Evolutionary conservation across 2,329 filamentous ascomycete species (phyloP), one percentile per base, ranked within the genome.

Genomic region (Colletotrichum costaricense): DNA sequence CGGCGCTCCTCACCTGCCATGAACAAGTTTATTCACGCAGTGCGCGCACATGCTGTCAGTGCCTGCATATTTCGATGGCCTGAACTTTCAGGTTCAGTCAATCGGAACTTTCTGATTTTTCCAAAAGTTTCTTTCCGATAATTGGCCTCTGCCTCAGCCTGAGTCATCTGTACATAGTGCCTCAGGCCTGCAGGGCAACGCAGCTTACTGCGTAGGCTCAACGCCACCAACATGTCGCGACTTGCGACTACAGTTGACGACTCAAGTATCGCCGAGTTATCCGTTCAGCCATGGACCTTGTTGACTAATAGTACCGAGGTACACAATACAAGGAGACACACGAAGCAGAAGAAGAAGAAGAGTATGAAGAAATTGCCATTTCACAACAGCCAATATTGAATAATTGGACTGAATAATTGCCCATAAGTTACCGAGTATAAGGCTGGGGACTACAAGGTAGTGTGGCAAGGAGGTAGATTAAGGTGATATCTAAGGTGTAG

Each of bases 1-100:
- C 35, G 35, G 35, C 35, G 14, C 35, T 12, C 46, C n/a, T 35
- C 49, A 33, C 22, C 55, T 64, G 52, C 35, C 54, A 70, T 67
- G 70, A 60, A 73, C 67, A 70, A 60, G 60, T 52, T 60, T 64
- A 69, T 60, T 69, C 70, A 38, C 67, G 38, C 59, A 65, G 66
- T 46, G 38, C 33, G 24, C 38, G 28, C 33, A 52, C 52, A 65
- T 57, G 67, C 62, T 55, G 30, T 49, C 55, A 35, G 59, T 64
- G 60, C 60, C 35, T 69, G 70, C 66, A 65, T 19, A 54, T 65
- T 22, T 62, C n/a, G 9, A 5, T 16, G 30, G 60, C 55, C 70
- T 73, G 16, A 24, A 54, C 22, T 35, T 5, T 73, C 30, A 60
- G 67, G 46, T 30, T 5, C 22, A 14, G 6, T 16, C 4, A 22